Percentiles rank a stretch among this genome's conserved stretches.
Conservation (phyloP, 305 asterid genomes). For the Rubia tinctorum region DNA sequence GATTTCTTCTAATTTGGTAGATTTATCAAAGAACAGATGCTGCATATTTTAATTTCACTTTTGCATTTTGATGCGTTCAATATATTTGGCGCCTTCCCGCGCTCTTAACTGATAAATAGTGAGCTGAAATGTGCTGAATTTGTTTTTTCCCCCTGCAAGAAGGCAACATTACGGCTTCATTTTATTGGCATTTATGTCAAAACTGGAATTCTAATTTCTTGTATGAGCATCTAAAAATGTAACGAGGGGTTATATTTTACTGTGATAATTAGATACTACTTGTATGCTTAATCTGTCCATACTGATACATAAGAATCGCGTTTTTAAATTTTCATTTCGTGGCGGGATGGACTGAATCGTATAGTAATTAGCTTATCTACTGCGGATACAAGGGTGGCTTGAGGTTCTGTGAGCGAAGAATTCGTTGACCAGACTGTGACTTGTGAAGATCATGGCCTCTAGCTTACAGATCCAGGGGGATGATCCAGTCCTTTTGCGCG, state of each 20-base stretch:
- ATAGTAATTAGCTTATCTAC: neutral
- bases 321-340: neutral
- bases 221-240: neutral
- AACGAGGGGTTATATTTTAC: neutral
- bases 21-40: neutral
- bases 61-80: too few species aligned
- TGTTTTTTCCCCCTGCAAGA: neutral
- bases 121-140: neutral
- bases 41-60: neutral
- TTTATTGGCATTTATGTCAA: neutral
- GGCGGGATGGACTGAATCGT: neutral
- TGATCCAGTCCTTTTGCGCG: constrained; percentile 61
- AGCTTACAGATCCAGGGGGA: constrained; percentile 65
- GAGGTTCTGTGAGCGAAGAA: neutral
- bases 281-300: neutral
- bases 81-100: too few species aligned
- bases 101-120: too few species aligned
- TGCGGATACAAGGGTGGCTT: neutral
- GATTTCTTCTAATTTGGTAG: neutral
- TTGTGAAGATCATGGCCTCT: constrained; percentile 40
- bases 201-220: neutral
- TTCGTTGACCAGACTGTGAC: neutral
- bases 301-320: neutral
- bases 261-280: neutral
- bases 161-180: neutral